These are phyloP conservation scores for Platanthera zijinensis DNA, from an alignment of 106 monocot species.

Conservation along the genomic window DNA sequence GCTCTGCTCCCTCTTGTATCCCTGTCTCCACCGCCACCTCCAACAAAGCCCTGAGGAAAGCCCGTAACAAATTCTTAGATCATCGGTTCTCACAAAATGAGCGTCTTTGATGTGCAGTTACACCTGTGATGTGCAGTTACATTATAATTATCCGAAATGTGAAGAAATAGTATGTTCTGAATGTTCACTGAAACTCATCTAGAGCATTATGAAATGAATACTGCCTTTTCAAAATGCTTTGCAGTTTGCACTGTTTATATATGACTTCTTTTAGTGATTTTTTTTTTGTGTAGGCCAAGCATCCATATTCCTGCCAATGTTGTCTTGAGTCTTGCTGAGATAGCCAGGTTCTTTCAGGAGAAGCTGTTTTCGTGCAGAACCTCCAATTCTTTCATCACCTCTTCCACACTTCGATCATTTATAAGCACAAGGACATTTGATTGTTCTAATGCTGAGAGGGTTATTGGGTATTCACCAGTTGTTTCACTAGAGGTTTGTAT, in stretches of 20 bases:
- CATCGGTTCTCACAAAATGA: no score
- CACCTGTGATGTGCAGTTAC: background rate
- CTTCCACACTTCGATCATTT: slow-evolving; percentile 29
- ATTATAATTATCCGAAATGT: background rate
- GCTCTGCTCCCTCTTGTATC: no score
- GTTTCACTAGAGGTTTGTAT: slow-evolving; percentile 56
- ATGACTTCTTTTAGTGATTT: background rate
- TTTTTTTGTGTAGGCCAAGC: slow-evolving; percentile 41
- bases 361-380: slow-evolving; percentile 23
- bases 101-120: no score
- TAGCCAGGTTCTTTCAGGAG: slow-evolving; percentile 24
- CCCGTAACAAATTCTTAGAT: no score
- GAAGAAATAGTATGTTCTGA: background rate
- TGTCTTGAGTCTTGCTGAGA: slow-evolving; percentile 22
- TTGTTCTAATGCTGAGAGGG: slow-evolving; percentile 54
- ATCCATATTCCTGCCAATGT: slow-evolving; percentile 54
- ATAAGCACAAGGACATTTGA: slow-evolving; percentile 68
- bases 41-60: no score
- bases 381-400: slow-evolving; percentile 17
- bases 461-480: slow-evolving; percentile 64
- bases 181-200: background rate
- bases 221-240: background rate
- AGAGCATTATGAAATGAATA: background rate
- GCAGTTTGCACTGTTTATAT: slow-evolving; percentile 2
- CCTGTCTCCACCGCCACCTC: no score